phyloP scores from a whole-genome alignment of 2,329 filamentous ascomycete species.

The Colletotrichum paranaense region DNA sequence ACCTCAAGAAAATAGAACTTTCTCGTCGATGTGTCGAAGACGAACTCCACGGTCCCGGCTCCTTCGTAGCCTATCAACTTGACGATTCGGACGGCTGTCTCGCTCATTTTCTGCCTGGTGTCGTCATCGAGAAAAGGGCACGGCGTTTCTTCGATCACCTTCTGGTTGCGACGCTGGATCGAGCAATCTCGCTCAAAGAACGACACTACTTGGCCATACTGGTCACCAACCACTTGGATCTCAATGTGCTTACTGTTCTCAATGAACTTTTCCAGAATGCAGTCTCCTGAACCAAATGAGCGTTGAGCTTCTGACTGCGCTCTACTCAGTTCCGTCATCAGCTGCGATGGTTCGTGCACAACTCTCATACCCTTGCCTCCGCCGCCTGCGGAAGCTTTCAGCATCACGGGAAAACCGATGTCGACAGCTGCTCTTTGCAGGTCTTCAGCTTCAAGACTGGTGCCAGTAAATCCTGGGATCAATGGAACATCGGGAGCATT shows the following conservation, averaged over 20 bases:
- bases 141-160: constrained; percentile 55
- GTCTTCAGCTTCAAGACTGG: too few species aligned
- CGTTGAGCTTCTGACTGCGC: constrained; percentile 19
- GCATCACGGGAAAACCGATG: constrained; percentile 50
- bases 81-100: constrained; percentile 41
- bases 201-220: constrained; percentile 46
- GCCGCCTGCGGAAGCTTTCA: constrained; percentile 56
- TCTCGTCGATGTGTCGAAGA: constrained; percentile 44
- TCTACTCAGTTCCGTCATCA: constrained; percentile 3
- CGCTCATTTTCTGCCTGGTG: too few species aligned
- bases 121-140: too few species aligned
- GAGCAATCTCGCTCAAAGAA: constrained; percentile 58
- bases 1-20: constrained; percentile 45
- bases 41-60: constrained; percentile 53
- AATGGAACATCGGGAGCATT: constrained; percentile 36
- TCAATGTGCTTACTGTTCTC: constrained; percentile 54
- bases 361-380: constrained; percentile 54
- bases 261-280: constrained; percentile 52
- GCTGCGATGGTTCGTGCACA: constrained; percentile 37
- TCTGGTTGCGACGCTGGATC: constrained; percentile 57
- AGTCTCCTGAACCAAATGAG: constrained; percentile 29
- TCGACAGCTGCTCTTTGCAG: too few species aligned
- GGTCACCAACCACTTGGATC: constrained; percentile 57
- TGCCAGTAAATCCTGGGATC: constrained; percentile 28
- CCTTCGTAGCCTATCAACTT: constrained; percentile 45